These are phyloP conservation scores for Diversispora eburnea DNA, from an alignment of 192 early-diverging fungal genomes.

Conservation along the genomic window DNA sequence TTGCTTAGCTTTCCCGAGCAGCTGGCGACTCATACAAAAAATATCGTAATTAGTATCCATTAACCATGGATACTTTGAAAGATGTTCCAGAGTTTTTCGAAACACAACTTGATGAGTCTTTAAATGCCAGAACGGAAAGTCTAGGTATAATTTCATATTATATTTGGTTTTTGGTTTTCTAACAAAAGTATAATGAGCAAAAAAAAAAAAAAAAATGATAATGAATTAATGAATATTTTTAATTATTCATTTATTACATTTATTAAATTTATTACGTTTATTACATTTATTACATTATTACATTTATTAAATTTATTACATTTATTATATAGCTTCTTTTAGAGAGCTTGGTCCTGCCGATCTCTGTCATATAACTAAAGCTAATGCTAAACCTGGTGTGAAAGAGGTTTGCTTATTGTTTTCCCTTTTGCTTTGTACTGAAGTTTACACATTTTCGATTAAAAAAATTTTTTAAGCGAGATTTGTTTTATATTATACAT, in stretches of 20 bases:
- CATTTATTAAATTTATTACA: background rate
- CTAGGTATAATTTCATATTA: constrained; percentile 62
- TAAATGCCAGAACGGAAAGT: constrained; percentile 82
- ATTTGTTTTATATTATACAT: no score
- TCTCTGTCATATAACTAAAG: constrained; percentile 93
- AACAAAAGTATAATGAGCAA: background rate
- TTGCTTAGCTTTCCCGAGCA: background rate
- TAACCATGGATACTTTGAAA: constrained; percentile 58
- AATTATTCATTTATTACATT: background rate
- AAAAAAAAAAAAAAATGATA: no score
- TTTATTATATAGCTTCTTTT: constrained; percentile 56
- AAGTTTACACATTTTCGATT: background rate
- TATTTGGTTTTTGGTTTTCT: background rate
- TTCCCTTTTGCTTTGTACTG: background rate
- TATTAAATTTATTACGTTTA: background rate
- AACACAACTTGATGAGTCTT: constrained; percentile 82
- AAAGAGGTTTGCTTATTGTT: constrained; percentile 61
- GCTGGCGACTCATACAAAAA: background rate
- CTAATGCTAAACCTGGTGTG: constrained; percentile 72
- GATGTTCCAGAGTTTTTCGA: constrained; percentile 98
- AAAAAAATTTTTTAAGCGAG: no score
- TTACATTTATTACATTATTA: constrained; percentile 4
- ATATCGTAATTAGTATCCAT: constrained; percentile 14
- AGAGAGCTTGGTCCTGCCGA: constrained; percentile 97
- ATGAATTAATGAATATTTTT: no score